phyloP scores from a whole-genome alignment of 202 grass and related monocot genomes.

The Digitaria exilis region DNA sequence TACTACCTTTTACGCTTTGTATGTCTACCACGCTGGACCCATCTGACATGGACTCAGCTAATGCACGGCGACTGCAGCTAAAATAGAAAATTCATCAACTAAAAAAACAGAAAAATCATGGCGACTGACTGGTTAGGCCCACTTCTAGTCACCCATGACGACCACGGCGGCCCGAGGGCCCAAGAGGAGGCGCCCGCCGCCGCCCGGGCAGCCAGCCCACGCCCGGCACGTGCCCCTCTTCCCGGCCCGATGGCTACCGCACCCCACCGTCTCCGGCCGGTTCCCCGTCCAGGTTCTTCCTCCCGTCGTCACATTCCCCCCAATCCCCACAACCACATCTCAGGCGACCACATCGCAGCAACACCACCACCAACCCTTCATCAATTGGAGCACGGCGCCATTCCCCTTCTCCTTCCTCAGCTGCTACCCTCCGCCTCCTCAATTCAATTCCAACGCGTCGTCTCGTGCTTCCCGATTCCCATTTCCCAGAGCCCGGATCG shows the following conservation, averaged over 20 bases:
- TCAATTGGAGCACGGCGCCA: conserved; percentile 41
- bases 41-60: neutral
- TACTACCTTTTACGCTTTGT: neutral
- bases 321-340: conserved; percentile 11
- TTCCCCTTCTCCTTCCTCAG: neutral
- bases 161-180: neutral
- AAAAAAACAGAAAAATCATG: no score
- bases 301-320: neutral
- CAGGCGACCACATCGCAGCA: neutral
- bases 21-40: neutral
- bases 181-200: neutral
- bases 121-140: neutral
- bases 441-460: conserved; percentile 23
- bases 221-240: conserved; percentile 19
- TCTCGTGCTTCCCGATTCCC: neutral
- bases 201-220: neutral
- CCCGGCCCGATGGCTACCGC: neutral
- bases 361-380: conserved; percentile 5
- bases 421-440: neutral
- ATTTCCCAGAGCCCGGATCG: conserved; percentile 5
- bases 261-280: conserved; percentile 32
- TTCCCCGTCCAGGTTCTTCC: conserved; percentile 61
- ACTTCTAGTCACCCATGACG: neutral
- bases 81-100: no score
- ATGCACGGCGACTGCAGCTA: neutral